phyloP scores from a whole-genome alignment of 345 rosid genomes.

The Ceriops tagal region DNA sequence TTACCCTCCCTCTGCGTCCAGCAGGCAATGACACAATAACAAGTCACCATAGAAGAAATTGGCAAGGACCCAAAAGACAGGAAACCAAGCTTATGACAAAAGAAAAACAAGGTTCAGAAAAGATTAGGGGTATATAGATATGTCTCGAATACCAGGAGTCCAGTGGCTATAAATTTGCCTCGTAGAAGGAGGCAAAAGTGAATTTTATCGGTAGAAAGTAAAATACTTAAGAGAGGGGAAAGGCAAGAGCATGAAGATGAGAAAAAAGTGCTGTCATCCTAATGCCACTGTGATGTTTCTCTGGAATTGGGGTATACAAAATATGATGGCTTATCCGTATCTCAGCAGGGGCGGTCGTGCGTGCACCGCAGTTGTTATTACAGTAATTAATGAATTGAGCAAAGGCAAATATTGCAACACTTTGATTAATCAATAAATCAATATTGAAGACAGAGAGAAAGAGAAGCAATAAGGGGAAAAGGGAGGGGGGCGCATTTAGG shows the following conservation, averaged over 20 bases:
- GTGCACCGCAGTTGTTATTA: too few species aligned
- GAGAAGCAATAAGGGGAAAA: too few species aligned
- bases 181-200: too few species aligned
- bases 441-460: neutral
- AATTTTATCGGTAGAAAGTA: neutral
- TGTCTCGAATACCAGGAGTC: neutral
- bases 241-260: neutral
- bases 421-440: neutral
- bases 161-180: neutral
- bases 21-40: constrained; percentile 24
- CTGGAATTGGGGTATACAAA: too few species aligned
- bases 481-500: neutral
- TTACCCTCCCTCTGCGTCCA: constrained; percentile 69
- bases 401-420: too few species aligned
- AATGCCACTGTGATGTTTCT: too few species aligned
- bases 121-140: neutral
- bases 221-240: neutral
- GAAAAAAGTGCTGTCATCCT: too few species aligned
- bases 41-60: neutral
- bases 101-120: too few species aligned
- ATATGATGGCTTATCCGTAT: too few species aligned
- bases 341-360: too few species aligned
- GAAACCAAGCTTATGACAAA: neutral
- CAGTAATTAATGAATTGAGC: too few species aligned
- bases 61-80: neutral